phyloP scores from a whole-genome alignment of 1,284 basidiomycete genomes.

The Lentinula novae-zelandiae region DNA sequence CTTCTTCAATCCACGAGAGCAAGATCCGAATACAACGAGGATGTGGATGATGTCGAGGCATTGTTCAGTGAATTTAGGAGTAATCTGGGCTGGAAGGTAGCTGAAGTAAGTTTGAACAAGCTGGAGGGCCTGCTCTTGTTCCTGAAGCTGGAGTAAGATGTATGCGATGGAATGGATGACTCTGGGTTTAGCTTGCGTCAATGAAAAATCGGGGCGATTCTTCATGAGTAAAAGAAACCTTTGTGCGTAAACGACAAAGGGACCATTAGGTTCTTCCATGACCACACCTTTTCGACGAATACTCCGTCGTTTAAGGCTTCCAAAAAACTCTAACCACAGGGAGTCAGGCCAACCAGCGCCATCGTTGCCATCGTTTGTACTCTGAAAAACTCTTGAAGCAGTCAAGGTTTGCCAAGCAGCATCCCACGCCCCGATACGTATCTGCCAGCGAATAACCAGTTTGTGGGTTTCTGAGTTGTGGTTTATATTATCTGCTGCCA shows the following conservation, averaged over 20 bases:
- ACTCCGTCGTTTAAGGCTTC: constrained; percentile 30
- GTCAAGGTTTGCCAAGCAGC: constrained; percentile 36
- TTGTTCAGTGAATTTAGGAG: constrained; percentile 23
- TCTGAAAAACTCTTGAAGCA: neutral
- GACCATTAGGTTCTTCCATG: neutral
- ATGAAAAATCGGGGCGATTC: constrained; percentile 2
- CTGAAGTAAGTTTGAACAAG: constrained; percentile 41
- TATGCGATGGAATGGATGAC: constrained; percentile 8
- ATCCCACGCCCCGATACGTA: constrained; percentile 45
- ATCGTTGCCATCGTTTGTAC: neutral
- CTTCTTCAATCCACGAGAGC: constrained; percentile 31
- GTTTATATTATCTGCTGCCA: constrained; percentile 34
- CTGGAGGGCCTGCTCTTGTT: constrained; percentile 30
- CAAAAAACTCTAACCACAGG: constrained; percentile 54
- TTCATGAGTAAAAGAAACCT: constrained; percentile 14
- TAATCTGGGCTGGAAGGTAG: constrained; percentile 36
- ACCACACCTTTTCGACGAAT: neutral
- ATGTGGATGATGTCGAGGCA: constrained; percentile 47
- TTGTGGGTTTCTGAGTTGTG: constrained; percentile 43
- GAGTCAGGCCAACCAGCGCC: constrained; percentile 21
- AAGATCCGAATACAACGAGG: constrained; percentile 31
- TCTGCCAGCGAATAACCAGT: constrained; percentile 44
- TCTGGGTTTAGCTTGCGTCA: neutral
- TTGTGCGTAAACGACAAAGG: constrained; percentile 5
- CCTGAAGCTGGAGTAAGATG: constrained; percentile 10